Evolutionary conservation across 345 rosid species (phyloP).

Genomic region (Citropsis articulata): DNA sequence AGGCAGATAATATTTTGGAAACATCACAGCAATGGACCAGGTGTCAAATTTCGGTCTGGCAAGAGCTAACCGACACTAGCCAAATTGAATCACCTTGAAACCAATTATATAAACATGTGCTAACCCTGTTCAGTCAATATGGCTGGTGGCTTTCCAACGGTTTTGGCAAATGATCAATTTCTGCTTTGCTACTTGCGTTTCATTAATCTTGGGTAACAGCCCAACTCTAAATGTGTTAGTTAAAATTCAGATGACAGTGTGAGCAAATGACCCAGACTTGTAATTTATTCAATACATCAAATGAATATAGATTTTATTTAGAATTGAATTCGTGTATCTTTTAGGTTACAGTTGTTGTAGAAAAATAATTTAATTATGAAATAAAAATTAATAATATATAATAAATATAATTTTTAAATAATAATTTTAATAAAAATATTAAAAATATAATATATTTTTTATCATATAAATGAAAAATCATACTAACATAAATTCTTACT

Average conservation of each 20-base stretch:
- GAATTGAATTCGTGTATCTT: no score
- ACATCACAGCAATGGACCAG: not conserved
- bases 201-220: not conserved
- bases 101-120: not conserved
- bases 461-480: no score
- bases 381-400: no score
- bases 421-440: no score
- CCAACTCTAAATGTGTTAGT: not conserved
- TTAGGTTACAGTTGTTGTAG: no score
- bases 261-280: not conserved
- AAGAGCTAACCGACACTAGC: not conserved
- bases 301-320: no score
- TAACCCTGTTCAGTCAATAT: not conserved
- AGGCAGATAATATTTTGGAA: not conserved
- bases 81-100: not conserved
- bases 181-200: not conserved
- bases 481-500: fast-evolving
- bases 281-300: not conserved
- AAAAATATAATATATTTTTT: no score
- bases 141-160: not conserved
- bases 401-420: no score
- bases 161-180: not conserved
- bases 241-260: not conserved
- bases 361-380: no score
- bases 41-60: not conserved